Evolutionary conservation across 805 yeast species (phyloP).

Genomic region (Saccharomycopsis sp.): DNA sequence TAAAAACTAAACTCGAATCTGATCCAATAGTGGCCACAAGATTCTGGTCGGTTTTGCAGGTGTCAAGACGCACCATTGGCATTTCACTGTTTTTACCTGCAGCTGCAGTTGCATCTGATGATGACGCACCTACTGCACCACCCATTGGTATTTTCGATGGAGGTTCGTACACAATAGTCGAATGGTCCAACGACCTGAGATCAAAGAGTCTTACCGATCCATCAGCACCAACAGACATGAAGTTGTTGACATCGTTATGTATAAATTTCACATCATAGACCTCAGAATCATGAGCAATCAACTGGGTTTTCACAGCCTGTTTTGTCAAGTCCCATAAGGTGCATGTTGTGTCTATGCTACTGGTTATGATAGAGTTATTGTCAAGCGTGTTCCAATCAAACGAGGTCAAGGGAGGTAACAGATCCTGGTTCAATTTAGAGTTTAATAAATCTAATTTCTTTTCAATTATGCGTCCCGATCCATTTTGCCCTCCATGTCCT

Average conservation of each 20-base stretch:
- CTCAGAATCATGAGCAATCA: constrained; percentile 94
- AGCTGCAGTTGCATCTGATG: constrained; percentile 10
- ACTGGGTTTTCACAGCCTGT: constrained; percentile 76
- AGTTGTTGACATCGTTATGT: constrained; percentile 64
- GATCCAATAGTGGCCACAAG: constrained; percentile 77
- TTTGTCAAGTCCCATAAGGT: constrained; percentile 85
- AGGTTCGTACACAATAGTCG: constrained; percentile 90
- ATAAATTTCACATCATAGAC: constrained; percentile 89
- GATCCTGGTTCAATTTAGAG: constrained; percentile 39
- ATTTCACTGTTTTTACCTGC: constrained; percentile 27
- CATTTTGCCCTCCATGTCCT: constrained; percentile 19
- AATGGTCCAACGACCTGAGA: constrained; percentile 80
- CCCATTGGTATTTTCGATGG: constrained; percentile 25
- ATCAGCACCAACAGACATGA: constrained; percentile 92
- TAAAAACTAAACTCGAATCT: constrained; percentile 54
- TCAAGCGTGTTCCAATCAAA: constrained; percentile 87
- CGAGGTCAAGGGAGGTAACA: constrained; percentile 83
- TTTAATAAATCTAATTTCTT: constrained; percentile 37
- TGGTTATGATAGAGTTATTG: constrained; percentile 65
- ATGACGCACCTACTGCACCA: not conserved
- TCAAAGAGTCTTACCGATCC: constrained; percentile 93
- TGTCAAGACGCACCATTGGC: constrained; percentile 69
- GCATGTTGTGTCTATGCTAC: constrained; percentile 93
- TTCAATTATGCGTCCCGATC: constrained; percentile 30
- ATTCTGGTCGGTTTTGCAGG: constrained; percentile 76